Evolutionary conservation across 768 basidiomycete species (phyloP).

Genomic region (Kwoniella pini): DNA sequence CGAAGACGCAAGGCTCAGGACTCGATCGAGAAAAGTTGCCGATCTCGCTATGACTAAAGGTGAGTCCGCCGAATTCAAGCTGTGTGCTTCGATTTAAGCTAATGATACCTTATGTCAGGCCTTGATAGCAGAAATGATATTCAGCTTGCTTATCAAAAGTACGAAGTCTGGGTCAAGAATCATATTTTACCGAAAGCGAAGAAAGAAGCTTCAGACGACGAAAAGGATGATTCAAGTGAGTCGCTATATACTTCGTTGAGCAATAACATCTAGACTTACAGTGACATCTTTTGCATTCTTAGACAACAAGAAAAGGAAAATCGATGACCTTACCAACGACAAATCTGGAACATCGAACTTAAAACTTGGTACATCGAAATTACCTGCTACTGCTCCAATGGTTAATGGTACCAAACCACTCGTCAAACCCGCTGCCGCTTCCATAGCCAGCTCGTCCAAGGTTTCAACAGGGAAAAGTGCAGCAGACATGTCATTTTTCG

Average conservation of each 20-base stretch:
- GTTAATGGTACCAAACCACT: not conserved
- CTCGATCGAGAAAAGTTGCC: conserved; percentile 9
- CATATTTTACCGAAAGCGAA: conserved; percentile 8
- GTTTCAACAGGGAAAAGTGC: not conserved
- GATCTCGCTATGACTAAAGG: conserved; percentile 17
- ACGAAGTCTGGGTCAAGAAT: conserved; percentile 10
- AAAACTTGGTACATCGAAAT: conserved; percentile 17
- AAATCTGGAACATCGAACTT: not conserved
- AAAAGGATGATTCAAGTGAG: conserved; percentile 7
- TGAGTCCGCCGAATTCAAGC: no score
- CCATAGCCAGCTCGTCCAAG: not conserved
- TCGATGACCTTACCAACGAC: conserved; percentile 14
- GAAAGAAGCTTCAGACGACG: not conserved
- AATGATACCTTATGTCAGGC: conserved; percentile 11
- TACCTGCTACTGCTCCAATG: not conserved
- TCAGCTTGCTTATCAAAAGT: conserved; percentile 19
- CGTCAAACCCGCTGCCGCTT: not conserved
- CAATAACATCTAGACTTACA: no score
- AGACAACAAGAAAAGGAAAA: conserved; percentile 29
- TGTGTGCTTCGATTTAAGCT: no score
- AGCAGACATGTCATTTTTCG: conserved; percentile 26
- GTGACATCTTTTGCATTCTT: no score
- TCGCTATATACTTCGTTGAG: no score
- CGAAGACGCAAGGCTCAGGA: conserved; percentile 26
- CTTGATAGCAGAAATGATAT: conserved; percentile 14